Evolutionary conservation across 2,329 filamentous ascomycete species (phyloP), one percentile per base, ranked within the genome.

Genomic region (Tolypocladium paradoxum): DNA sequence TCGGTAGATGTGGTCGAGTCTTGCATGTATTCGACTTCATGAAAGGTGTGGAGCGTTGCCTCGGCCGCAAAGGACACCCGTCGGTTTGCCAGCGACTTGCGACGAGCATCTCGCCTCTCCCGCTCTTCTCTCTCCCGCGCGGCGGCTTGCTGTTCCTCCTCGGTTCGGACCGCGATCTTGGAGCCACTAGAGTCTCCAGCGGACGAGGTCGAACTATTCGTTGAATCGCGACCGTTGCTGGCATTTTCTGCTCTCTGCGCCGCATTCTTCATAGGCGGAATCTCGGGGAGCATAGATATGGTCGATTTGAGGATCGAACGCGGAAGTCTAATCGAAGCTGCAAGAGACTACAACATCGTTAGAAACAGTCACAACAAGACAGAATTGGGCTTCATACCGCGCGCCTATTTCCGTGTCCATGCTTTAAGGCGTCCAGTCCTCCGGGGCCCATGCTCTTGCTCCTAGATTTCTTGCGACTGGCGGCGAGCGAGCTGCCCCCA

Each of bases 371-470:
- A 50, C 31, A 8, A 46, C 22, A 22, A 61, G 46, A 49, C n/a
- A 38, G 37, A 37, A 18, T 53, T 46, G 12, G 2, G 40, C 11
- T 40, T 54, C 76, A 64, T 79, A 93, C 90, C 73, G 90, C 87
- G 68, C 88, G 82, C 62, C 88, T 77, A 67, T 95, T 95, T 35
- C 88, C 88, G 64, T 77, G 81, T 46, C 79, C 81, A 64, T 85
- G 79, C 68, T 87, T 90, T 53, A 95, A 76, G 54, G 86, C 85
- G 74, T 95, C 90, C 47, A 96, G 72, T 29, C 91, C 90, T 50
- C 92, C 93, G 18, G 93, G 92, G 2, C 93, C 93, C 60, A 99
- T 85, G 71, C 92, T 97, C 76, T 96, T 97, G 72, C 92, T 96
- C 59, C 93, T 84, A 54, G 86, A 88, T 72, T 90, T 92, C 72